These are phyloP conservation scores for Apiospora koreana DNA, from an alignment of 2,329 filamentous ascomycete species.

Conservation along the genomic window DNA sequence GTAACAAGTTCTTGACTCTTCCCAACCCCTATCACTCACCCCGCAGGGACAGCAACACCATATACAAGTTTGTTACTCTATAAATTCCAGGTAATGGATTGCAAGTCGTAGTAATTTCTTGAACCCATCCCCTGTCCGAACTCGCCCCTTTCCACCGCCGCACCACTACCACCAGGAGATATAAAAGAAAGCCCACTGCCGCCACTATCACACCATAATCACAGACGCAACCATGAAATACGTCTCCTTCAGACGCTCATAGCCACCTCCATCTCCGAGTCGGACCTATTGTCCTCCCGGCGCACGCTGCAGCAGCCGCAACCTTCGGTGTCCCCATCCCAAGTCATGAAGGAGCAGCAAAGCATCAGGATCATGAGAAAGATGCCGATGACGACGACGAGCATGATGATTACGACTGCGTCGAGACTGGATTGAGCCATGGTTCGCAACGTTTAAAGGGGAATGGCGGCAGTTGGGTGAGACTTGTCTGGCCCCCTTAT, in stretches of 20 bases:
- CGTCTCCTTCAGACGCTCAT: not conserved
- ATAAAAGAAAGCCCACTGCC: no score
- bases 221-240: no score
- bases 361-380: not conserved
- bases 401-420: not conserved
- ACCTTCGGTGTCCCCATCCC: not conserved
- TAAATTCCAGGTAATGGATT: no score
- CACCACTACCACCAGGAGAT: no score
- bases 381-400: slow-evolving; percentile 9
- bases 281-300: not conserved
- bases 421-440: not conserved
- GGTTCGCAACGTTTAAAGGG: not conserved
- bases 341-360: slow-evolving; percentile 8
- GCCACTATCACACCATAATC: not conserved
- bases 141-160: not conserved
- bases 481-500: not conserved
- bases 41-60: no score
- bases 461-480: not conserved
- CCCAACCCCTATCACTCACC: not conserved
- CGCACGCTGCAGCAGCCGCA: slow-evolving; percentile 1
- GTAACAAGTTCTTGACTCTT: not conserved
- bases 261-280: not conserved
- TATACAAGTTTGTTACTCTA: no score
- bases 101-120: no score
- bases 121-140: no score